Percentiles rank a stretch among this genome's conserved stretches.
Conservation (phyloP, 1,284 basidiomycete species). For the Moesziomyces antarcticus region DNA sequence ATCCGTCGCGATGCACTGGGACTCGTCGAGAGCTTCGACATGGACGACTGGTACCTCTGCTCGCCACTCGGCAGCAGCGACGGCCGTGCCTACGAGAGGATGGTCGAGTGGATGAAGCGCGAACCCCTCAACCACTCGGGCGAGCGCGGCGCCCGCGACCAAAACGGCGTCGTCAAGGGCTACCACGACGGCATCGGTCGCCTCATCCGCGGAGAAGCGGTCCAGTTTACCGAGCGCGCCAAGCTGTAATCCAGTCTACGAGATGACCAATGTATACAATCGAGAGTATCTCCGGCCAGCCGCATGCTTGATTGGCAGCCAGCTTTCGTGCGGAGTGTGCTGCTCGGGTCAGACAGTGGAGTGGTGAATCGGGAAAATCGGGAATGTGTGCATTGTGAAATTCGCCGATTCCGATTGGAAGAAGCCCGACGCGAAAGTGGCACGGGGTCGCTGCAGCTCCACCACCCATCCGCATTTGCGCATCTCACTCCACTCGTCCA, state of each 20-base stretch:
- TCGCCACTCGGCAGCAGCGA: constrained; percentile 52
- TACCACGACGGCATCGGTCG: constrained; percentile 50
- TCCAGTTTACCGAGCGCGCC: constrained; percentile 32
- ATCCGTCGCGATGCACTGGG: constrained; percentile 44
- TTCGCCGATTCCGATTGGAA: neutral
- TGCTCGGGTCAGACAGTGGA: no score
- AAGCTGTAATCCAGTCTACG: constrained; percentile 14
- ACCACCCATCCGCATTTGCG: neutral
- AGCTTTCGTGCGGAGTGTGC: no score
- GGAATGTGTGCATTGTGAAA: no score
- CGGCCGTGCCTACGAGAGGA: constrained; percentile 53
- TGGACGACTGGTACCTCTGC: constrained; percentile 61
- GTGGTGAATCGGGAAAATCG: neutral
- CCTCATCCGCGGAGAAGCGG: constrained; percentile 52
- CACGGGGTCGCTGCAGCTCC: neutral
- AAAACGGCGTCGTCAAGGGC: constrained; percentile 53
- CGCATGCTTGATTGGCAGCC: no score
- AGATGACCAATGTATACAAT: no score
- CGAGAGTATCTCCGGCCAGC: no score
- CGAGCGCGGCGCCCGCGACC: constrained; percentile 44
- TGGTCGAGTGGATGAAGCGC: constrained; percentile 61
- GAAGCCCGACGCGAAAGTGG: neutral
- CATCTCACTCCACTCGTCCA: no score
- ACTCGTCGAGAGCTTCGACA: constrained; percentile 54
- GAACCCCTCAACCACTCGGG: constrained; percentile 56